These are phyloP conservation scores for Pyricularia grisea DNA, from an alignment of 2,329 filamentous ascomycete species.

Conservation along the genomic window DNA sequence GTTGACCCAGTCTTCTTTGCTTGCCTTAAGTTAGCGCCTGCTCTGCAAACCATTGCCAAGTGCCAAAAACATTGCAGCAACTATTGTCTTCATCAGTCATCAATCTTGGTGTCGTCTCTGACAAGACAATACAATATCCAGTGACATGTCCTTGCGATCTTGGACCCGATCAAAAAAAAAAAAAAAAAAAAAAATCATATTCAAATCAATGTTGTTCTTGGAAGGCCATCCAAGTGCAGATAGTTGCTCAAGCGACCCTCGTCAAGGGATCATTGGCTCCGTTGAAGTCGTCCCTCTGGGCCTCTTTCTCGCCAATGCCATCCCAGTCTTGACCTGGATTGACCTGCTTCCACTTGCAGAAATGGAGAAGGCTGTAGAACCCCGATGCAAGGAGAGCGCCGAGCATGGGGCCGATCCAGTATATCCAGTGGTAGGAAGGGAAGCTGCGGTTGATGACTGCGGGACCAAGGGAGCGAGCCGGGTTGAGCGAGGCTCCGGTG, in stretches of 20 bases:
- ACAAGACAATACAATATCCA: not conserved
- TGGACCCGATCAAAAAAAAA: not conserved
- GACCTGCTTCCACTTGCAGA: constrained; percentile 39
- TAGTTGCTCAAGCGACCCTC: not conserved
- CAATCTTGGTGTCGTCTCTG: not conserved
- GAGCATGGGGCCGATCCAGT: constrained; percentile 42
- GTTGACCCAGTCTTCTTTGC: not conserved
- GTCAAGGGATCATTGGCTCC: not conserved
- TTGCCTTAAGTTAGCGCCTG: no score
- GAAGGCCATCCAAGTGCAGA: not conserved
- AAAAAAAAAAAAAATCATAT: not conserved
- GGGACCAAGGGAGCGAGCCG: constrained; percentile 5
- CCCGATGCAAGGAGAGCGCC: constrained; percentile 37
- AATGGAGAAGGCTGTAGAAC: constrained; percentile 40
- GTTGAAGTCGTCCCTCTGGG: not conserved
- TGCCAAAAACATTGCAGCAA: not conserved
- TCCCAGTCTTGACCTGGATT: constrained; percentile 37
- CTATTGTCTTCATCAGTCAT: not conserved
- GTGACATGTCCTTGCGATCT: not conserved
- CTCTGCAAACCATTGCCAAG: no score
- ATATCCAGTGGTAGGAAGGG: constrained; percentile 34
- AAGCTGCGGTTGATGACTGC: constrained; percentile 3
- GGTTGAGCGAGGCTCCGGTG: constrained; percentile 9
- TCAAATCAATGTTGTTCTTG: not conserved
- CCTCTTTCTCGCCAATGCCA: constrained; percentile 4